Evolutionary conservation across 176 grass and related monocot species (phyloP).

Genomic region (Ananas comosus): DNA sequence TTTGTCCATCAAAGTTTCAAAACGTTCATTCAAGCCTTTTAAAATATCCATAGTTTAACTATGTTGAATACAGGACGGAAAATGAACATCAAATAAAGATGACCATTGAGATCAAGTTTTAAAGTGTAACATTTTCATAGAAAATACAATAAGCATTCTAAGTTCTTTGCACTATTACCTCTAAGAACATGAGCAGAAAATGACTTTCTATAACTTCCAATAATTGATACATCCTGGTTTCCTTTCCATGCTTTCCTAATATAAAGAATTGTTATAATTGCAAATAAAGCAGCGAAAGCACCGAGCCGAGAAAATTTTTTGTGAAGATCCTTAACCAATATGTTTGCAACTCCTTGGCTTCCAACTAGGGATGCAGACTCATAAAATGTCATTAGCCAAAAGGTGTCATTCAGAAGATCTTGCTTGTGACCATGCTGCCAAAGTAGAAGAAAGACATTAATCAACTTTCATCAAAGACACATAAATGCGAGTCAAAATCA

Average conservation of each 20-base stretch:
- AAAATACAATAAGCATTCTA: neutral
- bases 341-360: conserved; percentile 75
- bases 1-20: too few relatives aligned
- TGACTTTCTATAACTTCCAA: conserved; percentile 88
- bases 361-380: conserved; percentile 72
- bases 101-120: neutral
- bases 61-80: too few relatives aligned
- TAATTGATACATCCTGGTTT: conserved; percentile 41
- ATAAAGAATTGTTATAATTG: conserved; percentile 54
- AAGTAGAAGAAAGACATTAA: conserved; percentile 23
- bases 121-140: neutral
- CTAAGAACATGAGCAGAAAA: conserved; percentile 85
- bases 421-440: conserved; percentile 91
- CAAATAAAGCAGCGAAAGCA: conserved; percentile 50
- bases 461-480: conserved; percentile 5
- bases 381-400: conserved; percentile 87
- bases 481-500: too few relatives aligned
- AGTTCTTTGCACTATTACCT: conserved; percentile 35
- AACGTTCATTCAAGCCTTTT: too few relatives aligned
- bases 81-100: neutral
- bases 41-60: too few relatives aligned
- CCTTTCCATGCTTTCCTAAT: conserved; percentile 61
- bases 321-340: conserved; percentile 32
- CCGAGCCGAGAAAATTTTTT: conserved; percentile 41
- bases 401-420: conserved; percentile 67